These are phyloP conservation scores for Phytophthora pinifolia DNA, from an alignment of 352 stramenopile genomes.

Conservation along the genomic window DNA sequence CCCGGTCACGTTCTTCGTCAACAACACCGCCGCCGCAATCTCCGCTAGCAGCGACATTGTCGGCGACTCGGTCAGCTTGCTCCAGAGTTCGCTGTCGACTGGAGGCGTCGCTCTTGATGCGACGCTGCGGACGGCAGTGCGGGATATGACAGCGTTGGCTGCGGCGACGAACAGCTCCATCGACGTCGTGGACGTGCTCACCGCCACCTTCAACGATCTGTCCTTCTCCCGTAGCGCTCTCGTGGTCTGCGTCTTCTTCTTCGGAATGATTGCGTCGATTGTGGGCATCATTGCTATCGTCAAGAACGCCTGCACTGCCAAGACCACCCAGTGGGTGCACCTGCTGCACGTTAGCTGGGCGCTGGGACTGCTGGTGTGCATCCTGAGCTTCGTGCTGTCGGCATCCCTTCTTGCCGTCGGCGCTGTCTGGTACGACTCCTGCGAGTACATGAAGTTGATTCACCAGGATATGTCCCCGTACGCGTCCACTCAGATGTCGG, in stretches of 20 bases:
- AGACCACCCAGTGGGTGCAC: slow-evolving; percentile 73
- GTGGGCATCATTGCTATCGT: slow-evolving; percentile 69
- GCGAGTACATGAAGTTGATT: slow-evolving; percentile 83
- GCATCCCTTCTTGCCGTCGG: slow-evolving; percentile 71
- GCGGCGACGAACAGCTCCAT: slow-evolving; percentile 60
- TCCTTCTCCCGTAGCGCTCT: slow-evolving; percentile 75
- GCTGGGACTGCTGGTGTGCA: slow-evolving; percentile 71
- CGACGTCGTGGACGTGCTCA: slow-evolving; percentile 55
- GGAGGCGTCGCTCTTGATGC: slow-evolving; percentile 40
- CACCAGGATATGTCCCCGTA: slow-evolving; percentile 74
- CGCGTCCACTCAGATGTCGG: slow-evolving; percentile 54
- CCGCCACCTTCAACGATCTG: slow-evolving; percentile 70
- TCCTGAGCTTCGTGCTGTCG: slow-evolving; percentile 76
- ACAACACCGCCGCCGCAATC: slow-evolving; percentile 25
- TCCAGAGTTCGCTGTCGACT: slow-evolving; percentile 51
- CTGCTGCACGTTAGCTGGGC: slow-evolving; percentile 78
- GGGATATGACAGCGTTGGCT: slow-evolving; percentile 51
- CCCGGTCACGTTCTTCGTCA: slow-evolving; percentile 43
- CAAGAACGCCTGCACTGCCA: slow-evolving; percentile 70
- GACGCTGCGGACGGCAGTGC: slow-evolving; percentile 42
- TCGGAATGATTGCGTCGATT: slow-evolving; percentile 66
- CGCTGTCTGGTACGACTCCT: slow-evolving; percentile 79
- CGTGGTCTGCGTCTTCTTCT: slow-evolving; percentile 79
- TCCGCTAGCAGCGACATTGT: slow-evolving; percentile 25
- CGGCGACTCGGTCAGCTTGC: slow-evolving; percentile 31